A percentile compares a stretch with the other conserved stretches of the same genome.
Evolutionary conservation across 495 filamentous ascomycete genomes (phyloP).

Genomic region (Annulohypoxylon nitens): DNA sequence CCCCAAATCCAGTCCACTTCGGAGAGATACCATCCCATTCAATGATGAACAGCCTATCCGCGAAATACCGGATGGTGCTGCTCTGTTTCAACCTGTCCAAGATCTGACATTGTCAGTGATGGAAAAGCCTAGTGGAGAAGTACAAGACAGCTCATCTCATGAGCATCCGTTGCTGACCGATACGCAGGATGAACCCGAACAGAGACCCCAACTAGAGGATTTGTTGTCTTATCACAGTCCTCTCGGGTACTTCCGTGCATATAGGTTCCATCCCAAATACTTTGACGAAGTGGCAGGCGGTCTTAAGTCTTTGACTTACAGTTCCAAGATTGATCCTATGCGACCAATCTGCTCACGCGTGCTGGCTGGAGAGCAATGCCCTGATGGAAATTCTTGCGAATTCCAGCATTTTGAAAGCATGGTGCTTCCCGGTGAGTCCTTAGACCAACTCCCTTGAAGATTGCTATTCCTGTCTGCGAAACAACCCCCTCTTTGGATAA

Average conservation of each 20-base stretch:
- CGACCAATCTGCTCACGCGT: conserved; percentile 81
- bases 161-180: conserved; percentile 51
- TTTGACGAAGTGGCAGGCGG: conserved; percentile 76
- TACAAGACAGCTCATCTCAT: conserved; percentile 49
- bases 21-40: conserved; percentile 11
- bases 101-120: conserved; percentile 14
- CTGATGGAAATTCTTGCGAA: conserved; percentile 73
- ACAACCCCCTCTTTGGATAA: conserved; percentile 60
- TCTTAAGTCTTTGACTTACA: conserved; percentile 92
- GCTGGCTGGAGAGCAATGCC: conserved; percentile 79
- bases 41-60: conserved; percentile 17
- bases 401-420: conserved; percentile 87
- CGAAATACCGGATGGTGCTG: conserved; percentile 32
- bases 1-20: not conserved
- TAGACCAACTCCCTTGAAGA: conserved; percentile 20
- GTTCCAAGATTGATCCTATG: conserved; percentile 82
- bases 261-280: conserved; percentile 87
- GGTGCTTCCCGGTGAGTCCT: conserved; percentile 81
- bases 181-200: conserved; percentile 44
- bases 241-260: conserved; percentile 83
- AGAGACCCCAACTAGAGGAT: conserved; percentile 37
- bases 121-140: conserved; percentile 43
- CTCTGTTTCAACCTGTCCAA: conserved; percentile 11
- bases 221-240: conserved; percentile 85
- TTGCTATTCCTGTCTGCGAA: conserved; percentile 43